Base-by-base conservation (phyloP, 2,329 filamentous ascomycete genomes). In the Cordyceps fumosorosea region DNA sequence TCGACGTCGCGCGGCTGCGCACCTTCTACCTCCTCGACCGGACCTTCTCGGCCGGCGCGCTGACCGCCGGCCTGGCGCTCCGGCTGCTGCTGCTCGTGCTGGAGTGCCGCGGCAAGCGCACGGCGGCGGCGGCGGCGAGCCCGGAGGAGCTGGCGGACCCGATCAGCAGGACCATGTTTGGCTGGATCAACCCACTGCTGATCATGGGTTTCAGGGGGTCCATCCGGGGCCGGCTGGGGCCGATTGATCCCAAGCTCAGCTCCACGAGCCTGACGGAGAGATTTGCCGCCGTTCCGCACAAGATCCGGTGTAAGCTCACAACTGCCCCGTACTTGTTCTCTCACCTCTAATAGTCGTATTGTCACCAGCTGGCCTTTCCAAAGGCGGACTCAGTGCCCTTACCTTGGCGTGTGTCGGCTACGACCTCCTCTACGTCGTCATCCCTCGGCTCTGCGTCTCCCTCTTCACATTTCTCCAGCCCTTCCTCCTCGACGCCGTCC, bases 181-280 rank as follows among this genome's bases (percentile, higher is more conserved):
- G 47, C 44, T 57, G 55, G 55, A 12, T 48, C n/a, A 57, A 57
- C n/a, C 55, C 44, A 3, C 44, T 57, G 18, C 55, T 57, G 12
- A 6, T 57, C 3, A 14, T 24, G 3, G 55, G 44, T 7, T 57
- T 57, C 14, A 48, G 24, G 55, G 44, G 55, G 1, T 37, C 55
- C 6, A 29, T 57, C 2, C 24, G 18, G 12, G 44, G 44, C 2
- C 42, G 29, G 2, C 12, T 56, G 10, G 40, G 53, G 8, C 37
- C 53, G 3, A 56, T 56, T 32, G 53, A 56, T 20, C 5, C 53
- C 10, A 32, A 44, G 24, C 22, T 56, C 22, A 6, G 20, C 8
- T 24, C 53, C 18, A 16, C 40, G 2, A 29, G n/a, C 24, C 24
- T 56, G 24, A 45, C 37, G 2, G 37, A 44, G n/a, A 44, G 22